Conservation (phyloP, 2,329 filamentous ascomycete species). For the Ophiostoma piceae region DNA sequence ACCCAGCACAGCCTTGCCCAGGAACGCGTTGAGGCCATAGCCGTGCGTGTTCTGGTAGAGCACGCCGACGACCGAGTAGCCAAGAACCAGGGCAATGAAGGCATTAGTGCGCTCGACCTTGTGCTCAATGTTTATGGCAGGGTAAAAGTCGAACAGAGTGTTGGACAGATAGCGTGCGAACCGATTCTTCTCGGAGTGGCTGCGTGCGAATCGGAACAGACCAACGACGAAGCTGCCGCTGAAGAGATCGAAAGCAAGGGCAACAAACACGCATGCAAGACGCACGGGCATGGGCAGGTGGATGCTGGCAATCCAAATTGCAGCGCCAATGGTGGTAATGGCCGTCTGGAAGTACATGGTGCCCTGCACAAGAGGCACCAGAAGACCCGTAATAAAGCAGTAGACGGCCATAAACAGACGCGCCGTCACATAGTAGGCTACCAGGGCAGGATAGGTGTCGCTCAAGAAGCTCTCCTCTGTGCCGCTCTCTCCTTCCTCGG, state of each 20-base stretch:
- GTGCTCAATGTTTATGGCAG: slow-evolving; percentile 61
- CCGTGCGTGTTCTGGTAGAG: slow-evolving; percentile 51
- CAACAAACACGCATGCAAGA: slow-evolving; percentile 52
- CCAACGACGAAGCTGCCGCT: slow-evolving; percentile 42
- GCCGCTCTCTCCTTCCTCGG: not conserved
- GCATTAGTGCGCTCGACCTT: slow-evolving; percentile 59
- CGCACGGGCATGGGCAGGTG: slow-evolving; percentile 51
- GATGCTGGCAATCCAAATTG: slow-evolving; percentile 57
- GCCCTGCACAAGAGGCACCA: slow-evolving; percentile 54
- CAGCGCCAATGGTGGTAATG: slow-evolving; percentile 43
- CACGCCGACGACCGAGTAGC: slow-evolving; percentile 58
- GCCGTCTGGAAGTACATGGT: slow-evolving; percentile 49
- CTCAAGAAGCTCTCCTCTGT: slow-evolving; percentile 22
- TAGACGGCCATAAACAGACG: slow-evolving; percentile 50
- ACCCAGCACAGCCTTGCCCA: slow-evolving; percentile 57
- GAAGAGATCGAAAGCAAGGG: slow-evolving; percentile 50
- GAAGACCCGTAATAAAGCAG: slow-evolving; percentile 41
- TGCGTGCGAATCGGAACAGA: slow-evolving; percentile 33
- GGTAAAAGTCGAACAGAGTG: slow-evolving; percentile 52
- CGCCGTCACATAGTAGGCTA: slow-evolving; percentile 56
- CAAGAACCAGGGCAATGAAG: slow-evolving; percentile 60
- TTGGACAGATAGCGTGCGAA: slow-evolving; percentile 31
- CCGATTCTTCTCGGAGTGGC: slow-evolving; percentile 27
- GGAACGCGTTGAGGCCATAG: slow-evolving; percentile 53
- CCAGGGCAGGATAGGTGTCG: slow-evolving; percentile 53